Evolutionary conservation across 2,329 filamentous ascomycete species (phyloP), one percentile per base, ranked within the genome.

Genomic region (Ceratocystis alfenasii): DNA sequence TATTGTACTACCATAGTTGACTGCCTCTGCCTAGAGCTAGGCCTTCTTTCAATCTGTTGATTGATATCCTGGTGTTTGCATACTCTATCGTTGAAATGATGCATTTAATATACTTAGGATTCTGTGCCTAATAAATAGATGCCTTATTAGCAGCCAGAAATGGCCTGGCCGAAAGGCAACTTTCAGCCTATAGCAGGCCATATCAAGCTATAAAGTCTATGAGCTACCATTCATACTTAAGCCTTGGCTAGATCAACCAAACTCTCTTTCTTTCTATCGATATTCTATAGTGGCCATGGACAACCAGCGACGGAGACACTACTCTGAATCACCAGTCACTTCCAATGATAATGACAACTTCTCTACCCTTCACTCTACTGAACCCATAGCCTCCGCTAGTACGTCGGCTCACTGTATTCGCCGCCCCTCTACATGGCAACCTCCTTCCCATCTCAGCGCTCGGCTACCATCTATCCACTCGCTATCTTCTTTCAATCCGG

Each of bases 11-110:
- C 55, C 55, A 8, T 5, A 7, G 28, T 7, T n/a, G 17, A 59
- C 55, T 33, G 28, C 55, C 28, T 59, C 55, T 59, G 55, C 55
- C 55, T 59, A 59, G 28, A 30, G 55, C 28, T 20, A 33, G 25
- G 2, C 17, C 20, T 5, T 53, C 10, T 5, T 8, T n/a, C 7
- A 5, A 15, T 25, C 22, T 28, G 28, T n/a, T 6, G 20, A 30
- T 55, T 36, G 1, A 15, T 30, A 33, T 30, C 17, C 7, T 36
- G 6, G n/a, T 59, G 6, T 36, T n/a, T 59, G 22, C 48, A 17
- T 36, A 28, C 5, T 30, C 53, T 30, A 20, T 53, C 6, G 1
- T 17, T 30, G 5, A 57, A 57, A 33, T 10, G 10, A 17, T 5
- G 15, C 33, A n/a, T 20, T 8, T 2, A 20, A 30, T 59, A 30